Evolutionary conservation across 306 rosid species (phyloP).

Genomic region (Fagus sylvatica): DNA sequence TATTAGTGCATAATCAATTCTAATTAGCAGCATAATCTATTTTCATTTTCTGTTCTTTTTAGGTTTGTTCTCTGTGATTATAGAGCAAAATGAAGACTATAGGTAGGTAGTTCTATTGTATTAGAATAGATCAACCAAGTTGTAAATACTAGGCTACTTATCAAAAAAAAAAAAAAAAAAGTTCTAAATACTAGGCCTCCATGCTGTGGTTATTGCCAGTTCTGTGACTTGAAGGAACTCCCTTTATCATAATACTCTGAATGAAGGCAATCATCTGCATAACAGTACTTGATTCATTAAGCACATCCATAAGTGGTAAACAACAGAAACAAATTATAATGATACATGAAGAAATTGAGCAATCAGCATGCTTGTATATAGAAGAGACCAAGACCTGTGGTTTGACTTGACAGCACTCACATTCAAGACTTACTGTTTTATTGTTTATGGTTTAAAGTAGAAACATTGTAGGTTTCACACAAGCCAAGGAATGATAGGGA

Average conservation of each 20-base stretch:
- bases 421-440: too few species aligned
- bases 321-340: neutral
- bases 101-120: neutral
- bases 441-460: too few species aligned
- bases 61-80: neutral
- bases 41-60: neutral
- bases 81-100: constrained; percentile 21
- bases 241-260: constrained; percentile 58
- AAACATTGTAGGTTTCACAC: too few species aligned
- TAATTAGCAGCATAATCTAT: neutral
- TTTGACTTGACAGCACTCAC: too few species aligned
- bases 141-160: constrained; percentile 25
- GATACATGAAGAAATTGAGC: neutral
- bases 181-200: constrained; percentile 36
- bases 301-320: constrained; percentile 2
- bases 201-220: constrained; percentile 19
- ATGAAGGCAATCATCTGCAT: constrained; percentile 71
- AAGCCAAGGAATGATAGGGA: too few species aligned
- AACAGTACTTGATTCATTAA: constrained; percentile 17
- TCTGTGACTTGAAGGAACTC: constrained; percentile 41
- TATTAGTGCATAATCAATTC: neutral
- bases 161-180: too few species aligned
- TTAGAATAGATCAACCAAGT: neutral
- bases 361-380: neutral
- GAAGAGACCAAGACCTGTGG: too few species aligned